Evolutionary conservation across 495 filamentous ascomycete genomes (phyloP).

Genomic region (Penicillium herquei): DNA sequence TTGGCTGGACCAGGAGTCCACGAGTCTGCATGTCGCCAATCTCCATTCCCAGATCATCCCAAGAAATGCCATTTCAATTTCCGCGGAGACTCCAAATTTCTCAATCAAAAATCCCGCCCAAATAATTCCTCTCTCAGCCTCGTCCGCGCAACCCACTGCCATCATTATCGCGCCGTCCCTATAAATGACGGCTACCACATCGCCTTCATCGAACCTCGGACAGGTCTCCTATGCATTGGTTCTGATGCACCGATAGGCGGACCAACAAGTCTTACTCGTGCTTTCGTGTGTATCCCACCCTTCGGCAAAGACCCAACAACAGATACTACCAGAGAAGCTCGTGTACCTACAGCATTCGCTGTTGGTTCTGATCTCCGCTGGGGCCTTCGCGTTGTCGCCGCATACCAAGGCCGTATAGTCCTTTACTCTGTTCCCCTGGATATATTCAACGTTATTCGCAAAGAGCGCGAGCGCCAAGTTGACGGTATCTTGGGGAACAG

Average conservation of each 20-base stretch:
- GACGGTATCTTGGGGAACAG: slow-evolving; percentile 38
- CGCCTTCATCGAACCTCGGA: slow-evolving; percentile 65
- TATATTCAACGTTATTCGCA: slow-evolving; percentile 47
- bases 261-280: slow-evolving; percentile 45
- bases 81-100: slow-evolving; percentile 26
- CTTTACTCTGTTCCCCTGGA: slow-evolving; percentile 66
- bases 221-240: slow-evolving; percentile 61
- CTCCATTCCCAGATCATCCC: slow-evolving; percentile 22
- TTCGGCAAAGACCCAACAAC: slow-evolving; percentile 27
- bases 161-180: slow-evolving; percentile 68
- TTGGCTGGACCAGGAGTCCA: slow-evolving; percentile 48
- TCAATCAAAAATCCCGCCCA: slow-evolving; percentile 24
- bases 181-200: slow-evolving; percentile 69
- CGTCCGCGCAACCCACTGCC: slow-evolving; percentile 46
- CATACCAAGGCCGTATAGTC: slow-evolving; percentile 52
- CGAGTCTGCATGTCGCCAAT: slow-evolving; percentile 34
- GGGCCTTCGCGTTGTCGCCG: slow-evolving; percentile 63
- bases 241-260: slow-evolving; percentile 62
- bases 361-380: slow-evolving; percentile 58
- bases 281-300: slow-evolving; percentile 39
- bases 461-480: slow-evolving; percentile 35
- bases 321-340: slow-evolving; percentile 38
- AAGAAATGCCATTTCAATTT: slow-evolving; percentile 33
- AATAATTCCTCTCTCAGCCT: slow-evolving; percentile 30
- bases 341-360: slow-evolving; percentile 51